Evolutionary conservation across 768 basidiomycete genomes (phyloP), one percentile per base, ranked within the genome.

Genomic region (Tylopilus intermedius): DNA sequence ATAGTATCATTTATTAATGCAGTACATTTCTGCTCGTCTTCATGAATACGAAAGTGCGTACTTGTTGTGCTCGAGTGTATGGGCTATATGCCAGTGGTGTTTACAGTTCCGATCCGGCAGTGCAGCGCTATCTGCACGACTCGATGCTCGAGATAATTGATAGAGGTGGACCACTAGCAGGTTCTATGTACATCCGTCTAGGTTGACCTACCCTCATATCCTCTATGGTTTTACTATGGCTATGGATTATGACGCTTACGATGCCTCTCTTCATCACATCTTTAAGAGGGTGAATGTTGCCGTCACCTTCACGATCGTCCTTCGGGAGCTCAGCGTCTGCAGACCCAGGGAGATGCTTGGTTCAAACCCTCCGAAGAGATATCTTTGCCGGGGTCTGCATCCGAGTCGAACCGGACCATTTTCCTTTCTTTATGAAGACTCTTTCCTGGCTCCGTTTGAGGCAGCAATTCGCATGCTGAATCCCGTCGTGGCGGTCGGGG

Each of bases 341-440:
- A 89, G 86, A 90, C 88, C 0, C 86, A 88, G 66, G 81, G 84
- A 9, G 86, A 89, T 60, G 82, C 86, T 1, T 90, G 88, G 88
- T 90, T 90, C 68, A 88, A 88, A 65, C 87, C 88, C 14, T 79
- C 86, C 3, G 86, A 86, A 61, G 88, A 90, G 66, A 81, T 56
- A 73, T 89, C 39, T 80, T 85, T 41, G 84, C 83, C 0, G 88
- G 88, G 47, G 87, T 90, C 58, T 89, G 86, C 62, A 71, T 90
- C 41, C 77, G 89, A 56, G 79, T 86, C 7, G 80, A 82, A 41
- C 72, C 78, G 8, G 81, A 82, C 33, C 74, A 79, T 26, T 91
- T 86, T 69, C 80, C 38, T 94, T 90, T 62, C 91, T 91, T 4
- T 90, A 91, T 57, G 81, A 91, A 63, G 89, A 88, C 66, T 76